Evolutionary conservation across 1,139 yeast genomes (phyloP), one percentile per base, ranked within the genome.

Genomic region (Zygoascus hellenicus): DNA sequence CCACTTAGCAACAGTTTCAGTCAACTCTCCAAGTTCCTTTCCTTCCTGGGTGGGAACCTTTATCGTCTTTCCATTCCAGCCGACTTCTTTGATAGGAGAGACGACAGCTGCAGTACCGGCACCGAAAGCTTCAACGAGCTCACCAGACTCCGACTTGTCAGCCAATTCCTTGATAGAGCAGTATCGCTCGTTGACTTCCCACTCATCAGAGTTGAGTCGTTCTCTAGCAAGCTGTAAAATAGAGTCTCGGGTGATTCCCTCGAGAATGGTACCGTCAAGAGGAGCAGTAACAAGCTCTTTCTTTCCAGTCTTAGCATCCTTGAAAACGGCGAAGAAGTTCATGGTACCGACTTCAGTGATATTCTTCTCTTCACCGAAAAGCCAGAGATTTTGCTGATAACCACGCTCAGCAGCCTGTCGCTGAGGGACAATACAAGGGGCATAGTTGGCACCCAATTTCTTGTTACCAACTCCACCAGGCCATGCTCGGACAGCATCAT

Each of bases 31-130:
- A 38, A 74, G 70, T 62, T 87, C 80, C 63, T 82, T 78, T 52
- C 95, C 97, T 48, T 77, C 80, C 54, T 80, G 77, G 54, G 86
- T 68, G 49, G 97, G 97, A 43, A 90, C 90, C 6, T 68, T 56
- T 57, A 90, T 88, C 50, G 76, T 76, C 59, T 81, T 69, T 47
- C 83, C 92, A 52, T 76, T 74, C 78, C 80, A 92, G 51, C 90
- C 92, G 62, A 92, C 86, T 58, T 78, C 84, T 67, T 84, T 80
- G 62, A 92, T 88, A 57, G 97, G 97, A 35, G 96, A 81, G 42
- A 92, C 97, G 64, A 90, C 81, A 37, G 97, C 97, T 48, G 98
- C 97, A 48, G 98, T 92, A 61, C 98, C 97, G n/a, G 96, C 76
- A 58, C 98, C 98, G 62, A 92, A 92, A 11, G 96, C 96, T 72